phyloP scores from a whole-genome alignment of 2,329 filamentous ascomycete genomes.

The Mycosphaerella sp. region DNA sequence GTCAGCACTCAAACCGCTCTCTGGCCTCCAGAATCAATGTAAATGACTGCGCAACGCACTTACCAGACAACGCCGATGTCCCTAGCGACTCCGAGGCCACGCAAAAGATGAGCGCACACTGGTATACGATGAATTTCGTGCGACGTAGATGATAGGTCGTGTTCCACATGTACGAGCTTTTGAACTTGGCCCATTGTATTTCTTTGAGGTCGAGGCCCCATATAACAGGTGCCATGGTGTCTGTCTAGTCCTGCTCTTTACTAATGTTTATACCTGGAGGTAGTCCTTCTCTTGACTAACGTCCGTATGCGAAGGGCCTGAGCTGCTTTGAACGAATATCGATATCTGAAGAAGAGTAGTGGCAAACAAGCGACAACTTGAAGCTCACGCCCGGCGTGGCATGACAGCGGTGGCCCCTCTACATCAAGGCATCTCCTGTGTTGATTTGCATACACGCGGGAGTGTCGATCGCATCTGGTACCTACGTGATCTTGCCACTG shows the following conservation, averaged over 20 bases:
- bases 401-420: no score
- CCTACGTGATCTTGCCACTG: no score
- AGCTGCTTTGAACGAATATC: no score
- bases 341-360: no score
- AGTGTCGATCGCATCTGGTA: not conserved
- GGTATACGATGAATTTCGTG: slow-evolving; percentile 55
- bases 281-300: no score
- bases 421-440: no score
- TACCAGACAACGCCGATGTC: slow-evolving; percentile 50
- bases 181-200: slow-evolving; percentile 55
- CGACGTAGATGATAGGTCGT: slow-evolving; percentile 48
- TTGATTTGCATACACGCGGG: not conserved
- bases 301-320: no score
- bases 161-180: slow-evolving; percentile 51
- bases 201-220: slow-evolving; percentile 53
- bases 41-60: slow-evolving; percentile 2
- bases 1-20: not conserved
- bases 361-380: no score
- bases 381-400: no score
- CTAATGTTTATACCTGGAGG: no score
- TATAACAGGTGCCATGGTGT: slow-evolving; percentile 40
- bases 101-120: slow-evolving; percentile 53
- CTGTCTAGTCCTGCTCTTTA: not conserved
- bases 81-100: slow-evolving; percentile 53
- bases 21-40: not conserved